A percentile compares a stretch with the other conserved stretches of the same genome.
Evolutionary conservation across 139 green algal genomes (phyloP).

Genomic region (Deuterostichococcus epilithicus): DNA sequence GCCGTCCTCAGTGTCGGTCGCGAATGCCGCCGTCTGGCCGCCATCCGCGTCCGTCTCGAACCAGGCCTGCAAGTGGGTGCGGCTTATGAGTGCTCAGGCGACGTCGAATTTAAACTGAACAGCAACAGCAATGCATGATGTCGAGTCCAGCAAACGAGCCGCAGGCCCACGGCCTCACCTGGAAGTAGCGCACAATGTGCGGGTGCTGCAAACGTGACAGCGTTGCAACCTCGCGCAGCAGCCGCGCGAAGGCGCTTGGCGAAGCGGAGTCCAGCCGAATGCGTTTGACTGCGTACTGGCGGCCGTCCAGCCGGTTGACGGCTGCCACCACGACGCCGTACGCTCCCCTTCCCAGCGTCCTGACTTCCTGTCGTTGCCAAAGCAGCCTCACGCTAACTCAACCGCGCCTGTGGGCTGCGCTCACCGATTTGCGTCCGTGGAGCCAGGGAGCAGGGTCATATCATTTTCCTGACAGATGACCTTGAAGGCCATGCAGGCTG

Average conservation of each 20-base stretch:
- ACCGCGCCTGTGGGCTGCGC: too few species aligned
- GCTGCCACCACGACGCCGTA: constrained; percentile 85
- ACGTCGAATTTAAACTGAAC: too few species aligned
- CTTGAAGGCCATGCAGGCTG: too few species aligned
- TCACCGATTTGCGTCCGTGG: background rate
- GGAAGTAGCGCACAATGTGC: constrained; percentile 90
- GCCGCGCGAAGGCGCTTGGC: constrained; percentile 39
- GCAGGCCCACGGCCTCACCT: constrained; percentile 39
- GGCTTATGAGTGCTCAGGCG: background rate
- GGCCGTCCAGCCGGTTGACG: constrained; percentile 70
- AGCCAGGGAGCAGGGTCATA: background rate
- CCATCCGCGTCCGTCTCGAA: constrained; percentile 7
- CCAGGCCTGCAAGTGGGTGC: constrained; percentile 9
- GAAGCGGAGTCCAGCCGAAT: constrained; percentile 60
- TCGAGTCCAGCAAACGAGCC: too few species aligned
- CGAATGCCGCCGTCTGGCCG: background rate
- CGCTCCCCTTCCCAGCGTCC: constrained; percentile 71
- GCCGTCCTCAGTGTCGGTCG: constrained; percentile 1
- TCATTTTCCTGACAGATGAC: too few species aligned
- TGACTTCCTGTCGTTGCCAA: constrained; percentile 70
- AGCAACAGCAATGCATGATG: too few species aligned
- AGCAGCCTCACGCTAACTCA: too few species aligned
- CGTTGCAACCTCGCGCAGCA: constrained; percentile 88
- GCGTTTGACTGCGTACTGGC: constrained; percentile 92
- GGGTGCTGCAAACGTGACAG: constrained; percentile 86